Evolutionary conservation across 768 basidiomycete genomes (phyloP).

Genomic region (Suillus occidentalis): DNA sequence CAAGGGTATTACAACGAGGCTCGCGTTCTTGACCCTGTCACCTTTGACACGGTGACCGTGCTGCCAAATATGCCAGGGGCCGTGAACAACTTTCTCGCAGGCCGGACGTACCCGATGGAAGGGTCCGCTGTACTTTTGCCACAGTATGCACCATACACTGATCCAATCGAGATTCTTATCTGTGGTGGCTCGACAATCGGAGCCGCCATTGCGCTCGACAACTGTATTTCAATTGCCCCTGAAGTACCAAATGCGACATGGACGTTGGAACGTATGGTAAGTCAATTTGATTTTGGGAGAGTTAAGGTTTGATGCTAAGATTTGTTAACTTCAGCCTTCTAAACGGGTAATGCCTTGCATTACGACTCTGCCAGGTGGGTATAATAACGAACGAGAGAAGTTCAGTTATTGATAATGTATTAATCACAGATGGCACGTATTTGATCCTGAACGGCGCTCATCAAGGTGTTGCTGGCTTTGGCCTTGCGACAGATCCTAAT

Average conservation of each 20-base stretch:
- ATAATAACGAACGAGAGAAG: not conserved
- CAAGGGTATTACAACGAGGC: slow-evolving; percentile 81
- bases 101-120: slow-evolving; percentile 78
- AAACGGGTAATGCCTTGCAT: slow-evolving; percentile 78
- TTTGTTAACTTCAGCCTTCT: slow-evolving; percentile 47
- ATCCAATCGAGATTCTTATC: slow-evolving; percentile 64
- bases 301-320: not conserved
- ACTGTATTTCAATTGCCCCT: slow-evolving; percentile 69
- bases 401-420: not conserved
- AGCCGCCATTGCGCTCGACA: slow-evolving; percentile 54
- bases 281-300: slow-evolving; percentile 19
- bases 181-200: slow-evolving; percentile 76
- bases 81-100: slow-evolving; percentile 69
- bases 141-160: slow-evolving; percentile 70
- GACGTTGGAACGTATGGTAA: slow-evolving; percentile 78
- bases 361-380: slow-evolving; percentile 55
- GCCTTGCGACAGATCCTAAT: slow-evolving; percentile 65
- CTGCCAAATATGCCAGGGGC: slow-evolving; percentile 76
- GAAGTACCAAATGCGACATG: slow-evolving; percentile 63
- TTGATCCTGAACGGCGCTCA: slow-evolving; percentile 76
- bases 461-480: slow-evolving; percentile 73
- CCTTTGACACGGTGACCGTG: slow-evolving; percentile 56
- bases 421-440: slow-evolving; percentile 55
- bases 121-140: slow-evolving; percentile 72
- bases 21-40: slow-evolving; percentile 65